A percentile compares a stretch with the other conserved stretches of the same genome.
phyloP scores from a whole-genome alignment of 1,139 yeast species.

The Kodamaea derodonti region DNA sequence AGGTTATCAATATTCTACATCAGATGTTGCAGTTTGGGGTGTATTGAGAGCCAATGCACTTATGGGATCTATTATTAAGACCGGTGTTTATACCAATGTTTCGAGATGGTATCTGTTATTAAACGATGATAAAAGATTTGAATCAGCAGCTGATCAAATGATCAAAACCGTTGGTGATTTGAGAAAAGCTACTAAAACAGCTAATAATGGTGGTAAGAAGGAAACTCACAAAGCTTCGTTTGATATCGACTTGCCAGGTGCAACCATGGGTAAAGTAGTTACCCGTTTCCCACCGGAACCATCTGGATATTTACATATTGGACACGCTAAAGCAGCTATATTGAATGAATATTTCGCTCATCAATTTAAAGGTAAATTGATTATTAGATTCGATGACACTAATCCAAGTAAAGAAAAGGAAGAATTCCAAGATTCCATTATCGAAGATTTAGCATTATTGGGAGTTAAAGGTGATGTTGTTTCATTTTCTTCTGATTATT shows the following conservation, averaged over 20 bases:
- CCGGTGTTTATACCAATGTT: slow-evolving; percentile 76
- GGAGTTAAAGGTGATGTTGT: slow-evolving; percentile 88
- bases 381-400: slow-evolving; percentile 94
- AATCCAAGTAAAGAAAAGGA: slow-evolving; percentile 93
- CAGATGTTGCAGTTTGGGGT: slow-evolving; percentile 93
- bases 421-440: slow-evolving; percentile 88
- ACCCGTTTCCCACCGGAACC: slow-evolving; percentile 95
- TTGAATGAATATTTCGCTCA: slow-evolving; percentile 94
- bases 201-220: slow-evolving; percentile 60
- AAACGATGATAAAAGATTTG: slow-evolving; percentile 64
- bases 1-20: slow-evolving; percentile 63
- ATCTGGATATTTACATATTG: slow-evolving; percentile 89
- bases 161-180: slow-evolving; percentile 67
- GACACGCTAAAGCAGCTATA: slow-evolving; percentile 96
- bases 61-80: slow-evolving; percentile 86
- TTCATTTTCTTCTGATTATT: slow-evolving; percentile 90
- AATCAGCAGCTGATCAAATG: slow-evolving; percentile 64
- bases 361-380: slow-evolving; percentile 88
- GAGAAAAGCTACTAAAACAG: slow-evolving; percentile 63
- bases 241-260: slow-evolving; percentile 88
- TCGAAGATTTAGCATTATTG: slow-evolving; percentile 81
- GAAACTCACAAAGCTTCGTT: slow-evolving; percentile 85
- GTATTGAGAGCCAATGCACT: slow-evolving; percentile 87
- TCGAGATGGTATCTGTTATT: slow-evolving; percentile 90
- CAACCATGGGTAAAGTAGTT: slow-evolving; percentile 88